Percentiles rank a stretch among this genome's conserved stretches.
These are phyloP conservation scores for Podosphaera xanthii DNA, from an alignment of 2,329 filamentous ascomycete species.

Conservation along the genomic window DNA sequence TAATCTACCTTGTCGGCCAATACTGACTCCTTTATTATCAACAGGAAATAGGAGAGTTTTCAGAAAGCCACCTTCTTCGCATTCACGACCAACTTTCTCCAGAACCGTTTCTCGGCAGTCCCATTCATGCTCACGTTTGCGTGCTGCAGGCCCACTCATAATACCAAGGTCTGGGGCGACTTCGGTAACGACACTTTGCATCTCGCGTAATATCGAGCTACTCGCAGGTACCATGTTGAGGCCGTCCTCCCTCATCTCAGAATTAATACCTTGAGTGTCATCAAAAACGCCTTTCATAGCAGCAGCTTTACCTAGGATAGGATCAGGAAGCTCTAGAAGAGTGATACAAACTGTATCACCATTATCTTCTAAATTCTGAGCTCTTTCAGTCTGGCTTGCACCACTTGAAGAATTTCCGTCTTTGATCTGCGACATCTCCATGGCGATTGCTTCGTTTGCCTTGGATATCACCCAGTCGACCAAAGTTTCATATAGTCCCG, in stretches of 20 bases:
- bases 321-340: constrained; percentile 63
- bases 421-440: constrained; percentile 44
- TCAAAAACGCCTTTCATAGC: constrained; percentile 82
- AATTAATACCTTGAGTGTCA: constrained; percentile 76
- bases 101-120: constrained; percentile 67
- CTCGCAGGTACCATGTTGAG: constrained; percentile 51
- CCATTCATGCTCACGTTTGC: constrained; percentile 53
- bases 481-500: constrained; percentile 74
- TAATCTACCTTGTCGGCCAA: constrained; percentile 58
- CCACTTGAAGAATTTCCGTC: constrained; percentile 46
- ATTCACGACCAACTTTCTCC: constrained; percentile 66
- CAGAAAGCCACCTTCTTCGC: constrained; percentile 63
- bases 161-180: constrained; percentile 62
- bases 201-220: constrained; percentile 69
- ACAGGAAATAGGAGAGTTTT: constrained; percentile 62
- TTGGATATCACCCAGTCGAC: constrained; percentile 87
- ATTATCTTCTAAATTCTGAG: constrained; percentile 43
- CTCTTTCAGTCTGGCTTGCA: constrained; percentile 33
- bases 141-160: constrained; percentile 38
- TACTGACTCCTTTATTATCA: constrained; percentile 52
- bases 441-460: constrained; percentile 64
- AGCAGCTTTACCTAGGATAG: constrained; percentile 65
- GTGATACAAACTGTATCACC: constrained; percentile 77
- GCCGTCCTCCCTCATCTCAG: constrained; percentile 92
- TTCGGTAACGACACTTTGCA: constrained; percentile 58